Evolutionary conservation across 176 grass and related monocot species (phyloP).

Genomic region (Aechmea fasciata): DNA sequence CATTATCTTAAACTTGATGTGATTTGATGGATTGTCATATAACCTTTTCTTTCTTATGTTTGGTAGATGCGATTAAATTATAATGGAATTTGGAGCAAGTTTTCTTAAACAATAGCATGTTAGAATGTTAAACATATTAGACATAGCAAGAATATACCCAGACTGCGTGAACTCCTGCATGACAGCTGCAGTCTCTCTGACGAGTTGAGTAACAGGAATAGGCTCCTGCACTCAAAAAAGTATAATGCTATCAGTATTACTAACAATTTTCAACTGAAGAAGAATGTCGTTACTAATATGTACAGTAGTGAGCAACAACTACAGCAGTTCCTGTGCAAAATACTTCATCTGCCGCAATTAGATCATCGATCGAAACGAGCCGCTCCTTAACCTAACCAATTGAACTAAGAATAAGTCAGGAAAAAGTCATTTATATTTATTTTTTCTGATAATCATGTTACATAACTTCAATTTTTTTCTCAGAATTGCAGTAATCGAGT

Average conservation of each 20-base stretch:
- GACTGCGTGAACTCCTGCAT: slow-evolving; percentile 99
- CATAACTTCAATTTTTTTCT: too few relatives aligned
- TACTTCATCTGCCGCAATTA: slow-evolving; percentile 62
- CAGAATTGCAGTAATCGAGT: too few relatives aligned
- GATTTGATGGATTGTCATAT: too few relatives aligned
- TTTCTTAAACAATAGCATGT: too few relatives aligned
- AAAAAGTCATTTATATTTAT: not conserved
- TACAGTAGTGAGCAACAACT: slow-evolving; percentile 26
- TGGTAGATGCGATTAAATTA: too few relatives aligned
- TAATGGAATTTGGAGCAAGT: too few relatives aligned
- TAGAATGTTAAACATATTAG: too few relatives aligned
- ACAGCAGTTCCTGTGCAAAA: slow-evolving; percentile 97
- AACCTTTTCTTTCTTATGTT: too few relatives aligned
- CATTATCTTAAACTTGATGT: too few relatives aligned
- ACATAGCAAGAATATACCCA: slow-evolving; percentile 64
- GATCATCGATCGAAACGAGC: slow-evolving; percentile 57
- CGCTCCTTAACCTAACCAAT: slow-evolving; percentile 55
- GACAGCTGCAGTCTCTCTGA: slow-evolving; percentile 91
- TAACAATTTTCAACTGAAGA: not conserved
- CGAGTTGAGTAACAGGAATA: slow-evolving; percentile 93
- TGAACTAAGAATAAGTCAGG: not conserved
- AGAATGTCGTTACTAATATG: too few relatives aligned
- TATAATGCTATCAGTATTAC: slow-evolving; percentile 9
- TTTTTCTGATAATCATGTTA: too few relatives aligned
- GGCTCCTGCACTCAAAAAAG: slow-evolving; percentile 46